Evolutionary conservation across 768 basidiomycete genomes (phyloP).

Genomic region (Chalciporus pseudorubinellus): DNA sequence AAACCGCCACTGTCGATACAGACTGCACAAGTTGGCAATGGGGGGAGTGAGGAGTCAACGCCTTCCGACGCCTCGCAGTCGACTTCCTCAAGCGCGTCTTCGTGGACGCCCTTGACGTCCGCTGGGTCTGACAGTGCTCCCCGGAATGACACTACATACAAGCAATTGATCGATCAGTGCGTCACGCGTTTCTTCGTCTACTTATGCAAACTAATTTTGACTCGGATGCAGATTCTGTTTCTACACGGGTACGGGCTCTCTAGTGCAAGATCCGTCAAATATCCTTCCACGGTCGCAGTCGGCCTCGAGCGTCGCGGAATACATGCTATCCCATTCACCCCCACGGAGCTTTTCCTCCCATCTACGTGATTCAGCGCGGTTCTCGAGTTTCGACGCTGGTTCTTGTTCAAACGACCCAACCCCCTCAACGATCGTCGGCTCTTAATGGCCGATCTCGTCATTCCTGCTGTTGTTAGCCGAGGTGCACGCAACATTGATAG

Average conservation of each 20-base stretch:
- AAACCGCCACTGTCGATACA: constrained; percentile 17
- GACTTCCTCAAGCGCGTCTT: constrained; percentile 45
- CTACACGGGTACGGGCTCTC: constrained; percentile 59
- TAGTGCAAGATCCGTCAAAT: constrained; percentile 29
- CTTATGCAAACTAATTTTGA: constrained; percentile 2
- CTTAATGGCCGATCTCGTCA: constrained; percentile 7
- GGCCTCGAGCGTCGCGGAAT: constrained; percentile 54
- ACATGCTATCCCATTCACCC: constrained; percentile 38
- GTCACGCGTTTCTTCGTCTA: constrained; percentile 20
- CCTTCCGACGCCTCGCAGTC: constrained; percentile 46
- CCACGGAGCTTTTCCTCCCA: constrained; percentile 24
- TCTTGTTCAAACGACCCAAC: constrained; percentile 23
- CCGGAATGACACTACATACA: constrained; percentile 45
- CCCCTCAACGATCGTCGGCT: constrained; percentile 27
- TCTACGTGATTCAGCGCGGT: constrained; percentile 24
- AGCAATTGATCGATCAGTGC: constrained; percentile 63
- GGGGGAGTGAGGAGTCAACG: constrained; percentile 40
- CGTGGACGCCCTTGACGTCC: constrained; percentile 42
- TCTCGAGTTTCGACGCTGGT: constrained; percentile 31
- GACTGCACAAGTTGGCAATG: constrained; percentile 10
- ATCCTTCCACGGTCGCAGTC: constrained; percentile 43
- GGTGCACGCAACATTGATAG: background rate
- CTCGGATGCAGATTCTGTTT: constrained; percentile 64
- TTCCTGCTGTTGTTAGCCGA: constrained; percentile 8
- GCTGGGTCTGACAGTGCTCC: constrained; percentile 31